Evolutionary conservation across 2,329 filamentous ascomycete species (phyloP).

Genomic region (Cadophora gregata): DNA sequence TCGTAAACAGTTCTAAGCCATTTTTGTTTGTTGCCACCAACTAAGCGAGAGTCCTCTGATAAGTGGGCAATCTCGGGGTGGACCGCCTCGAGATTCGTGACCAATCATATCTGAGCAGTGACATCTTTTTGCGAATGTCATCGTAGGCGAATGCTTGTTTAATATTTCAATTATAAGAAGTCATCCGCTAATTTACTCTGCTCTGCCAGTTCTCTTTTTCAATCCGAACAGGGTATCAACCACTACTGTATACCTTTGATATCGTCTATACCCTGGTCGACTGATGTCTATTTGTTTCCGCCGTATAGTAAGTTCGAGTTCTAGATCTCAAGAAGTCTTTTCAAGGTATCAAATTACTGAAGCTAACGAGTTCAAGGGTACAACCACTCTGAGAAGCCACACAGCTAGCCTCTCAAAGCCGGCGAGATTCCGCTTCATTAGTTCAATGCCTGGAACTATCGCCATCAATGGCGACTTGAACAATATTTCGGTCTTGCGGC

Average conservation of each 20-base stretch:
- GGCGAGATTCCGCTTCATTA: background rate
- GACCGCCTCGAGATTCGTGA: background rate
- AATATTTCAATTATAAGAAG: background rate
- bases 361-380: background rate
- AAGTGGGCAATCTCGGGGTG: background rate
- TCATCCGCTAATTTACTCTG: background rate
- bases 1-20: background rate
- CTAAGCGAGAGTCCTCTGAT: slow-evolving; percentile 7
- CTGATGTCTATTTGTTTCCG: slow-evolving; percentile 6
- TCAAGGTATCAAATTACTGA: background rate
- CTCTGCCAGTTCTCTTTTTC: background rate
- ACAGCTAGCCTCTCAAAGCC: background rate
- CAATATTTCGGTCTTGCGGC: background rate
- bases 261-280: background rate
- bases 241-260: no score
- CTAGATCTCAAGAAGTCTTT: background rate
- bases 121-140: background rate
- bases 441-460: slow-evolving; percentile 2
- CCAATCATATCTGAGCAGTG: slow-evolving; percentile 7
- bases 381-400: slow-evolving; percentile 2
- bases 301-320: background rate
- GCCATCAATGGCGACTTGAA: slow-evolving; percentile 4
- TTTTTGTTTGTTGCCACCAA: background rate
- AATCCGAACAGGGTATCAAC: background rate
- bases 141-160: background rate